A percentile compares a stretch with the other conserved stretches of the same genome.
These are phyloP conservation scores for Waitea zeae DNA, from an alignment of 1,284 basidiomycete genomes.

Conservation along the genomic window DNA sequence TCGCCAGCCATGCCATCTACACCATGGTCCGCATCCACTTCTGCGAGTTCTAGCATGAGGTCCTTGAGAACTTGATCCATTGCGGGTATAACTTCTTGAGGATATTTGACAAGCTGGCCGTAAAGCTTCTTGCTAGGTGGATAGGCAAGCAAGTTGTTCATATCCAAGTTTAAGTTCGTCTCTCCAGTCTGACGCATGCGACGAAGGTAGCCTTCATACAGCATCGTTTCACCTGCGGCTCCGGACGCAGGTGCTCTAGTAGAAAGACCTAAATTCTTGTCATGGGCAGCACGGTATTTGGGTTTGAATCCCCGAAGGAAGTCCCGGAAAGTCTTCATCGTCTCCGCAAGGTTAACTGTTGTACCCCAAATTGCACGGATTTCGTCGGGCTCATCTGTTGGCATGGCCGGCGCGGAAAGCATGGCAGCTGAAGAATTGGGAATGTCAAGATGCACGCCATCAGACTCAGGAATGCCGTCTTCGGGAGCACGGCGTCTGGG, in stretches of 20 bases:
- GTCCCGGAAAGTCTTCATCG: constrained; percentile 80
- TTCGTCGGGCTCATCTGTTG: constrained; percentile 57
- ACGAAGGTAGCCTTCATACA: constrained; percentile 76
- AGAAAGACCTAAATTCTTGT: constrained; percentile 44
- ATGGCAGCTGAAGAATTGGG: constrained; percentile 45
- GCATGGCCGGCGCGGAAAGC: constrained; percentile 43
- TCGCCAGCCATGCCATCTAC: constrained; percentile 53
- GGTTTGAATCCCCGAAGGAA: constrained; percentile 89
- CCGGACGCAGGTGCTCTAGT: constrained; percentile 38
- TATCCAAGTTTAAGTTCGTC: constrained; percentile 85
- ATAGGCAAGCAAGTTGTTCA: constrained; percentile 79
- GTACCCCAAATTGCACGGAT: constrained; percentile 95
- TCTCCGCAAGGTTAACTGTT: constrained; percentile 78
- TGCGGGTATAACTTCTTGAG: constrained; percentile 91
- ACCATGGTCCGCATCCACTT: constrained; percentile 57
- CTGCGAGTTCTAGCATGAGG: constrained; percentile 66
- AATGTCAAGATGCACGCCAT: constrained; percentile 34
- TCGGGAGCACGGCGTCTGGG: constrained; percentile 17
- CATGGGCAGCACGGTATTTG: constrained; percentile 74
- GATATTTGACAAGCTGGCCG: constrained; percentile 74
- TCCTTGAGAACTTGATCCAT: constrained; percentile 96
- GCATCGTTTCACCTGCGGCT: constrained; percentile 47
- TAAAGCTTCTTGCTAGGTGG: constrained; percentile 75
- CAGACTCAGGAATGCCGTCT: constrained; percentile 31
- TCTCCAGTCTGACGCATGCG: constrained; percentile 85